Conservation (phyloP, 345 rosid species). For the Dipteronia sinensis region DNA sequence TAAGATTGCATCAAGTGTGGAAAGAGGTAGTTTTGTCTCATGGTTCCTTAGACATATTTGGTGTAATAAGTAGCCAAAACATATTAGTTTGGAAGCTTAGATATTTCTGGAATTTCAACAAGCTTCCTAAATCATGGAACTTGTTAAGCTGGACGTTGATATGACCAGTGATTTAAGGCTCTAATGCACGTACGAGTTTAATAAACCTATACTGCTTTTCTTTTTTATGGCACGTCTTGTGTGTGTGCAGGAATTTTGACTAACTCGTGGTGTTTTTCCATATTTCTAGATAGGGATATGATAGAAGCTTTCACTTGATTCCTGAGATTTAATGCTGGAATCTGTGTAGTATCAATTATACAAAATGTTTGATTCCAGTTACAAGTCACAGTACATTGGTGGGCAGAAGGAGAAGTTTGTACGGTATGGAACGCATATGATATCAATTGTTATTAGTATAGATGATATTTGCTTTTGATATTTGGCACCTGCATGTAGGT, state of each 20-base stretch:
- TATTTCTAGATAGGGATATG: conserved; percentile 5
- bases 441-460: neutral
- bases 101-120: neutral
- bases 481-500: conserved; percentile 36
- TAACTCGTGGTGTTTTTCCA: neutral
- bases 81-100: neutral
- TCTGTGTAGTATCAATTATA: conserved; percentile 27
- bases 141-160: neutral
- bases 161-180: neutral
- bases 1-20: no score
- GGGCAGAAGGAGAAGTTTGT: conserved; percentile 80
- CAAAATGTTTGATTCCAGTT: conserved; percentile 64
- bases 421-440: conserved; percentile 41
- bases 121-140: neutral
- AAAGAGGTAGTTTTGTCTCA: neutral
- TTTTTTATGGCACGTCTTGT: no score
- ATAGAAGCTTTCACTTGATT: neutral
- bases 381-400: conserved; percentile 76
- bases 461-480: neutral
- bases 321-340: conserved; percentile 7
- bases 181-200: neutral
- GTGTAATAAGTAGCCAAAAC: neutral
- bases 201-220: neutral
- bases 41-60: neutral
- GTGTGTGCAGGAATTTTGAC: no score